Evolutionary conservation across 257 asterid genomes (phyloP).

Genomic region (Nemophila menziesii): DNA sequence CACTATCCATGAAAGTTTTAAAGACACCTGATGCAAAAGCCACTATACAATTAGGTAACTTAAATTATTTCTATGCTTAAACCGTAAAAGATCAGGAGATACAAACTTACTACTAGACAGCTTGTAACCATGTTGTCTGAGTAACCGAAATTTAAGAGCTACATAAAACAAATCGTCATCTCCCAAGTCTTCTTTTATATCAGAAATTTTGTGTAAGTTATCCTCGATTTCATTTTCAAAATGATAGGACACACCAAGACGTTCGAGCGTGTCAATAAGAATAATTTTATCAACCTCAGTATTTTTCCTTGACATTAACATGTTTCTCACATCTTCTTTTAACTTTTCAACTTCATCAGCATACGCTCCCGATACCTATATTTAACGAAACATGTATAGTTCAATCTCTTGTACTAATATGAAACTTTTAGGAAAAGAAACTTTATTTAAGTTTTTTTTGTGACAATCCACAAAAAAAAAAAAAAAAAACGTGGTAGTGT

Average conservation of each 20-base stretch:
- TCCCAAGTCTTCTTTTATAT: neutral
- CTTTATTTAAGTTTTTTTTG: no score
- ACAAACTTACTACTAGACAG: slow-evolving; percentile 11
- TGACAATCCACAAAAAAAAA: no score
- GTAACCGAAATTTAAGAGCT: slow-evolving; percentile 5
- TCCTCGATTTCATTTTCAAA: slow-evolving; percentile 9
- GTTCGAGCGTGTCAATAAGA: slow-evolving; percentile 10
- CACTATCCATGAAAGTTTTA: neutral
- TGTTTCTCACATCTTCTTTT: slow-evolving; percentile 4
- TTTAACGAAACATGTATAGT: no score
- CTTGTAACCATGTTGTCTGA: slow-evolving; percentile 14
- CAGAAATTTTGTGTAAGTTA: slow-evolving; percentile 1
- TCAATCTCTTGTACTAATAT: no score
- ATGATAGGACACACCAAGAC: slow-evolving; percentile 11
- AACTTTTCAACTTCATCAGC: slow-evolving; percentile 1
- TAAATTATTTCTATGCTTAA: neutral
- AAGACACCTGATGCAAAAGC: neutral
- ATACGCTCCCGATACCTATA: no score
- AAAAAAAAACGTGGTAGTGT: no score
- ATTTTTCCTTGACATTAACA: neutral
- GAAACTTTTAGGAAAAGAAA: no score
- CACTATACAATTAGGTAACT: neutral
- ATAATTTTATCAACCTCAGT: neutral
- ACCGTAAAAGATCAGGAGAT: neutral
- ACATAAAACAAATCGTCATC: slow-evolving; percentile 4